Percentiles rank a stretch among this genome's conserved stretches.
phyloP scores from a whole-genome alignment of 345 rosid species.

The Gossypium australe region DNA sequence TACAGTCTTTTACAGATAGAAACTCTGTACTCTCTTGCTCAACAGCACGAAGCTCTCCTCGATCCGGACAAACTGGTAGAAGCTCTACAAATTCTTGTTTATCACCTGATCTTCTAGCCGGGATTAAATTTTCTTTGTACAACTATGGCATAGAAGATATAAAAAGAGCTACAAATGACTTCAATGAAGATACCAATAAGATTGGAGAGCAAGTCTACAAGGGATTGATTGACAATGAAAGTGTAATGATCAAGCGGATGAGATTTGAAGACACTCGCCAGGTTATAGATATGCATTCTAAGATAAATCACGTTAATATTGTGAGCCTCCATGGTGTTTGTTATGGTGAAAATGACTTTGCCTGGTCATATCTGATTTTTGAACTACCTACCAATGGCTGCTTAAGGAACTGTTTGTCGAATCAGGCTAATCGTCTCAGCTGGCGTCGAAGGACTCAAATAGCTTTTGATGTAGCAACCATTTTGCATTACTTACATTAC shows the following conservation, averaged over 20 bases:
- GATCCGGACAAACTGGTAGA: conserved; percentile 11
- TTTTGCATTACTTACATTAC: conserved; percentile 44
- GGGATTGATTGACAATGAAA: conserved; percentile 30
- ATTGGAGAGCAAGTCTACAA: conserved; percentile 30
- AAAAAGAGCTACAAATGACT: conserved; percentile 30
- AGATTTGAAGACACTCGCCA: conserved; percentile 34
- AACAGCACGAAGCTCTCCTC: conserved; percentile 33
- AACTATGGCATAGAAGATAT: conserved; percentile 35
- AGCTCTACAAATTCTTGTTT: conserved; percentile 42
- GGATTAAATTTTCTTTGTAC: conserved; percentile 42
- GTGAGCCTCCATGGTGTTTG: conserved; percentile 47
- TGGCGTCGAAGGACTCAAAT: conserved; percentile 41
- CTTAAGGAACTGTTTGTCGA: conserved; percentile 37
- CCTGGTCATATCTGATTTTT: conserved; percentile 39
- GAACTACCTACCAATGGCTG: conserved; percentile 45
- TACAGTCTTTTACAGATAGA: conserved; percentile 34
- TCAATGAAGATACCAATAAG: conserved; percentile 31
- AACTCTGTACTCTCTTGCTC: conserved; percentile 29
- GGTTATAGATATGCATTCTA: conserved; percentile 43
- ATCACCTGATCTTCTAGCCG: conserved; percentile 51
- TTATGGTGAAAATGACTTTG: conserved; percentile 25
- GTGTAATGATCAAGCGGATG: conserved; percentile 45
- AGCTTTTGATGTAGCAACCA: conserved; percentile 44
- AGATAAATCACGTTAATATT: conserved; percentile 51
- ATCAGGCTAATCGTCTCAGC: conserved; percentile 16